Evolutionary conservation across 345 rosid genomes (phyloP), one percentile per base, ranked within the genome.

Genomic region (Aethionema arabicum): DNA sequence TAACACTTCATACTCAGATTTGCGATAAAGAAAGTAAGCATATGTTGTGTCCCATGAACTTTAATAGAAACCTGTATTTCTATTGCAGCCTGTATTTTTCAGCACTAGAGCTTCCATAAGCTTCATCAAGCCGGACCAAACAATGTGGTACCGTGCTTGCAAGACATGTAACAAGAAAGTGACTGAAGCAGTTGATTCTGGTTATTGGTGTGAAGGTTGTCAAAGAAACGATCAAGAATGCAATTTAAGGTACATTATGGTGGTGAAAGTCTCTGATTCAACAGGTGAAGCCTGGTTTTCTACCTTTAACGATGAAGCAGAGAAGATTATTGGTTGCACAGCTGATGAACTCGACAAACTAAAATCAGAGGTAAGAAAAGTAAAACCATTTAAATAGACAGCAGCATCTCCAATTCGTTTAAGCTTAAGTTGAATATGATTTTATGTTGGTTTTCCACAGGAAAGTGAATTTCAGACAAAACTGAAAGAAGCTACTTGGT

Each of bases 91-190:
- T 57, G 81, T 75, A 49, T 90, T 67, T 54, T 83, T 85, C 80
- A 89, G 79, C 61, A 64, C 80, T 13, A 83, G 85, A 67, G 91
- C 83, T 47, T 89, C 59, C 64, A 66, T 85, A 65, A 85, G 91
- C 76, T 82, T 82, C 63, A 85, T 89, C 76, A 88, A 66, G 84
- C 79, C 92, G 53, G 98, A 89, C 36, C 97, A 89, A 68, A 75
- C 88, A 33, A 92, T 92, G 98, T 92, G 97, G 97, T 92, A 89
- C 70, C 85, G 88, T 9, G 98, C 93, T 63, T 92, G 98, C 80
- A 92, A 92, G 75, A 81, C 86, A 16, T 92, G 98, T 78, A 87
- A 89, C 76, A 92, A 85, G 80, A 92, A 92, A 64, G 95, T 92
- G 37, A 92, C 91, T 9, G 98, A 87, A 67, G 86, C 85, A 2